Evolutionary conservation across 2,329 filamentous ascomycete genomes (phyloP).

Genomic region (Ceratocystis ficicola): DNA sequence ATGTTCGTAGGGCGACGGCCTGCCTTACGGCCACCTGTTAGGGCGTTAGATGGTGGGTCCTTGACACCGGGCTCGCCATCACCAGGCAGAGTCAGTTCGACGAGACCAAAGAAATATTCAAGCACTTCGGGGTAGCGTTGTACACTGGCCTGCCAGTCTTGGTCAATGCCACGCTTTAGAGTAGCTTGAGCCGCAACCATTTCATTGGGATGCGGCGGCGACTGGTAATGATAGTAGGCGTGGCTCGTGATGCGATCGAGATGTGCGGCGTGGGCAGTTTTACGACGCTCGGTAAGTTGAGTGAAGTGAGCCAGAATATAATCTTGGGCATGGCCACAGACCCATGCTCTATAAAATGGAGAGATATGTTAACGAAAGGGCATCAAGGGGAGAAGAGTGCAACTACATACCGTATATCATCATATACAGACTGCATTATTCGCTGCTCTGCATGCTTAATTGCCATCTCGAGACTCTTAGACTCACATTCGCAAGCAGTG

Average conservation of each 20-base stretch:
- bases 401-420: slow-evolving; percentile 47
- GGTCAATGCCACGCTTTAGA: slow-evolving; percentile 62
- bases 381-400: background rate
- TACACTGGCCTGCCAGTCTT: slow-evolving; percentile 65
- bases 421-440: slow-evolving; percentile 52
- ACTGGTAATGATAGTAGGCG: slow-evolving; percentile 46
- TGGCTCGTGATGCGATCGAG: slow-evolving; percentile 45
- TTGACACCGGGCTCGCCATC: slow-evolving; percentile 49
- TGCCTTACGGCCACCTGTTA: slow-evolving; percentile 38
- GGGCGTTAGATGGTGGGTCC: slow-evolving; percentile 47
- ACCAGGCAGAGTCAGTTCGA: slow-evolving; percentile 51
- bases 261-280: slow-evolving; percentile 43
- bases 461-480: slow-evolving; percentile 50
- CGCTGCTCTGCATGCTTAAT: slow-evolving; percentile 50
- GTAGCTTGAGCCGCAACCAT: slow-evolving; percentile 51
- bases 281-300: slow-evolving; percentile 48
- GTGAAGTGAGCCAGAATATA: slow-evolving; percentile 56
- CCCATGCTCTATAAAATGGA: slow-evolving; percentile 41
- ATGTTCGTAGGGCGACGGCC: slow-evolving; percentile 33
- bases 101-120: slow-evolving; percentile 64
- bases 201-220: slow-evolving; percentile 48
- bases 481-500: slow-evolving; percentile 52
- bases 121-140: slow-evolving; percentile 70
- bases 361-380: background rate
- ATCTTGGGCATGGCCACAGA: slow-evolving; percentile 52